Evolutionary conservation across 805 yeast species (phyloP).

Genomic region (Candida methanosorbosa): DNA sequence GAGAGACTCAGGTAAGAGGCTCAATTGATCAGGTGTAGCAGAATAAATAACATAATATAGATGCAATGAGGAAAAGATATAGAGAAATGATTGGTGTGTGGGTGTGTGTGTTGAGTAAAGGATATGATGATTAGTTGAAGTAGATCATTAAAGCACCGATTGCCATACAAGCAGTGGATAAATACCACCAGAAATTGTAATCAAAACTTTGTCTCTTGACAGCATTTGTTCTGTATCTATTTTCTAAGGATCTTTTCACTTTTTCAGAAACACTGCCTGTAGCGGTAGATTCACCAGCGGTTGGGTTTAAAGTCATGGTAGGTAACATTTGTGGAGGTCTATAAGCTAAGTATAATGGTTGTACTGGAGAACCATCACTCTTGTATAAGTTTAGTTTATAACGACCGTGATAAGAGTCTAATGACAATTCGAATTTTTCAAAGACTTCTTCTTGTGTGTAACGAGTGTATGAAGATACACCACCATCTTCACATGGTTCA

Average conservation of each 20-base stretch:
- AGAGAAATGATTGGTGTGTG: no score
- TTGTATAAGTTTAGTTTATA: constrained; percentile 65
- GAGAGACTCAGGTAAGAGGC: no score
- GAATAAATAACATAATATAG: background rate
- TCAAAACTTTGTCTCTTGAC: constrained; percentile 30
- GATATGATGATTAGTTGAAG: background rate
- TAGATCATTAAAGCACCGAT: constrained; percentile 22
- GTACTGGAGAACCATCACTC: constrained; percentile 71
- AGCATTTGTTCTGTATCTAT: constrained; percentile 73
- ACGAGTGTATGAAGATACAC: constrained; percentile 56
- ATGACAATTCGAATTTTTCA: constrained; percentile 44
- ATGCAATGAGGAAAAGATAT: background rate
- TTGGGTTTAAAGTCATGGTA: constrained; percentile 84
- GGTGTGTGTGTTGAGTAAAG: background rate
- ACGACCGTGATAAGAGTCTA: constrained; percentile 81
- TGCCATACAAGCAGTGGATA: constrained; percentile 32
- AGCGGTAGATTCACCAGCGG: constrained; percentile 29
- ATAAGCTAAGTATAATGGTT: constrained; percentile 88
- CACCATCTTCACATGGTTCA: constrained; percentile 71
- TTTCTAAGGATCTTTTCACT: constrained; percentile 70
- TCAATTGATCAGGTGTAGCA: no score
- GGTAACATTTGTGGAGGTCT: constrained; percentile 96
- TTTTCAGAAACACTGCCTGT: constrained; percentile 26
- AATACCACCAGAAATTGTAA: constrained; percentile 49
- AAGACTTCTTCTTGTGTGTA: constrained; percentile 62